Base-by-base conservation (phyloP, 768 basidiomycete species). In the Royoungia palumana region DNA sequence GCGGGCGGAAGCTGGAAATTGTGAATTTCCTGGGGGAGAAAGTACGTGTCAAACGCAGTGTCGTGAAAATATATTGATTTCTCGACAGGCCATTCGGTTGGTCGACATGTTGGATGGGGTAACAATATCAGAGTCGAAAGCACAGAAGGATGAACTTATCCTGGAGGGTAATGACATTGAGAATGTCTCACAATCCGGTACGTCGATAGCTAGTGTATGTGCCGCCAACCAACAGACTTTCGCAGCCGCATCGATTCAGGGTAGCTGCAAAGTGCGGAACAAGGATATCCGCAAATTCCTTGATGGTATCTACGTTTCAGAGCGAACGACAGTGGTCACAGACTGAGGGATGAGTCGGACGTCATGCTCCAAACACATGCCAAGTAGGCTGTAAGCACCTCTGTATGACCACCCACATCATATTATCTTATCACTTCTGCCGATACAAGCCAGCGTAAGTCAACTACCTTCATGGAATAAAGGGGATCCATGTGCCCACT, bases 271-370 rank as follows among this genome's bases (percentile, higher is more conserved):
- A 60, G 96, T 99, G 65, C 88, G 92, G 72, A 96, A 98, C 87
- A 99, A 99, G 79, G 95, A 95, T 79, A 97, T 98, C 74, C 92
- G 95, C 64, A 96, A 97, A 79, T 96, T 97, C 80, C 77, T 96
- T 69, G 91, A 94, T 67, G 89, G 91, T 70, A 82, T 94, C 74
- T 93, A 93, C 61, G 90, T 93, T 53, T 93, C 91, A 32, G 86
- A 87, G 63, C 85, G 81, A 75, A 80, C 81, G 50, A 84, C 85
- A 13, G 59, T 73, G 41, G 53, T 68, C 50, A 81, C 80, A 21
- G 71, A 81, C 44, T 78, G 65, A 50, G 37, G 43, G 41, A 52
- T 44, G 38, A 43, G 49, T 51, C 49, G 47, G 47, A n/a, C 46
- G 42, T 25, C 44, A 44, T 50, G 53, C 42, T 52, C 28, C 32